A percentile compares a stretch with the other conserved stretches of the same genome.
Conservation (phyloP, 176 grass and related monocot species). For the Saccharum spontaneum region DNA sequence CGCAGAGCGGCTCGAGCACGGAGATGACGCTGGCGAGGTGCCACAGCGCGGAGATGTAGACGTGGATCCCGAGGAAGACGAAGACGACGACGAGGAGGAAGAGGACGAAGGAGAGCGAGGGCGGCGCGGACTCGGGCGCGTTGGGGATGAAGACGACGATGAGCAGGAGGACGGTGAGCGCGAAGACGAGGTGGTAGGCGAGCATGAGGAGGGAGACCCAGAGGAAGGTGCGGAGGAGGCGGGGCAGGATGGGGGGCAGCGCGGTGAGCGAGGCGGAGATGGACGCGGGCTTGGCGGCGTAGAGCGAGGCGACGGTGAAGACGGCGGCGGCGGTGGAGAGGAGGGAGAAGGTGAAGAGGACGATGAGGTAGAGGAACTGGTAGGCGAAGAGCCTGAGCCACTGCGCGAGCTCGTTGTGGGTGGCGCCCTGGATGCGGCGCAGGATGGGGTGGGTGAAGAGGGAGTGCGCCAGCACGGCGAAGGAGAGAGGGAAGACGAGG, state of each 20-base stretch:
- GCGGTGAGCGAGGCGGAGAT: slow-evolving; percentile 65
- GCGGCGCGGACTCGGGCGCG: not conserved
- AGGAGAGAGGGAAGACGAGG: slow-evolving; percentile 94
- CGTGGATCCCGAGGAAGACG: slow-evolving; percentile 75
- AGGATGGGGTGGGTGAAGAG: slow-evolving; percentile 94
- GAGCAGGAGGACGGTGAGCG: slow-evolving; percentile 50
- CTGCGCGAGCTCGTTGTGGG: slow-evolving; percentile 15
- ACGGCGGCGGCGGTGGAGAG: slow-evolving; percentile 93
- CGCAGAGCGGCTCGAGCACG: slow-evolving; percentile 90
- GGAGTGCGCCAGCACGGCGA: slow-evolving; percentile 82
- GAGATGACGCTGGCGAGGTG: slow-evolving; percentile 95
- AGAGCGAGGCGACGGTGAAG: slow-evolving; percentile 96
- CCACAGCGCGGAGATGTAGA: slow-evolving; percentile 94
- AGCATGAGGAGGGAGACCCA: slow-evolving; percentile 85
- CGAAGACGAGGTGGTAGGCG: slow-evolving; percentile 65
- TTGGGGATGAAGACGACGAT: slow-evolving; percentile 30
- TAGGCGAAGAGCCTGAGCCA: slow-evolving; percentile 66
- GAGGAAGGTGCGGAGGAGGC: slow-evolving; percentile 84
- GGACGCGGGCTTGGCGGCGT: slow-evolving; percentile 77
- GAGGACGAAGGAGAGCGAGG: slow-evolving; percentile 30
- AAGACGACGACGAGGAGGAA: slow-evolving; percentile 42
- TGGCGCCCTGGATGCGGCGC: slow-evolving; percentile 38
- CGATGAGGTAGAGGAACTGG: slow-evolving; percentile 81
- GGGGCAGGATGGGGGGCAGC: slow-evolving; percentile 65
- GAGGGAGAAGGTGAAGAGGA: slow-evolving; percentile 96